phyloP scores from a whole-genome alignment of 1,139 yeast species.

The Sugiyamaella neomexicana region DNA sequence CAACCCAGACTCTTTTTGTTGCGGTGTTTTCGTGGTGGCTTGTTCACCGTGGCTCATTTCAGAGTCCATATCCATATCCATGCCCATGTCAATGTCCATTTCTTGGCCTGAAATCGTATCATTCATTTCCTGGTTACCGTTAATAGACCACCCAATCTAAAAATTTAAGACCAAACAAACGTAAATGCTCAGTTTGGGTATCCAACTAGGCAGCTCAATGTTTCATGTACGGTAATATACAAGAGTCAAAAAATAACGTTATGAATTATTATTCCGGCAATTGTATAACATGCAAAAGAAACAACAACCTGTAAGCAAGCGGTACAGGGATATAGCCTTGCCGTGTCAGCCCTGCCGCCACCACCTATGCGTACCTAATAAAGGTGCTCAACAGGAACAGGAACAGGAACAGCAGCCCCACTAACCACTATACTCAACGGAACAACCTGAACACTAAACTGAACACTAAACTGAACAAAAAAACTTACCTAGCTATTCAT shows the following conservation, averaged over 20 bases:
- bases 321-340: too few species aligned
- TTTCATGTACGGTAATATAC: slow-evolving; percentile 9
- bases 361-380: too few species aligned
- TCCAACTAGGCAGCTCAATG: slow-evolving; percentile 9
- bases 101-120: neutral
- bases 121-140: neutral
- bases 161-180: neutral
- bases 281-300: neutral
- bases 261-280: slow-evolving; percentile 1
- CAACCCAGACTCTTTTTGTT: neutral
- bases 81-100: neutral
- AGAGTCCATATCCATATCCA: neutral
- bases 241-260: neutral
- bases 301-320: too few species aligned
- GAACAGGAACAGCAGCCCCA: too few species aligned
- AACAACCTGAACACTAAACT: too few species aligned
- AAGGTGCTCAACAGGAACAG: too few species aligned
- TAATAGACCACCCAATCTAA: neutral
- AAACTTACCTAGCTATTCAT: too few species aligned
- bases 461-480: too few species aligned
- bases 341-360: too few species aligned
- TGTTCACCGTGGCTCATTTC: neutral
- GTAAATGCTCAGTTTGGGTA: slow-evolving; percentile 13
- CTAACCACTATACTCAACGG: too few species aligned
- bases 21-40: neutral